phyloP scores from a whole-genome alignment of 1,139 yeast species.

The Candida sanyaensis region DNA sequence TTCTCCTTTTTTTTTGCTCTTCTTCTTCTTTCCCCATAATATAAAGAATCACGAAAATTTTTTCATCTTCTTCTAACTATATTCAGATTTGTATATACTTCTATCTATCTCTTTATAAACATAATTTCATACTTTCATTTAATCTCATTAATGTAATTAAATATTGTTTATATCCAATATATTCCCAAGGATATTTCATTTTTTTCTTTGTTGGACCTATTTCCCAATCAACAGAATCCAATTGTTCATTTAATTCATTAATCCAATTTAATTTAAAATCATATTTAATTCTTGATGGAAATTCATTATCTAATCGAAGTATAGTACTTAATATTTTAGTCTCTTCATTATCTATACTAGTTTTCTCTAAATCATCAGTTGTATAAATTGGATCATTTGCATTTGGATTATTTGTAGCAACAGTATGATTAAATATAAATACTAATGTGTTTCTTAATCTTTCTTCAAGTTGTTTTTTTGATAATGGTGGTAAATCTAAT shows the following conservation, averaged over 20 bases:
- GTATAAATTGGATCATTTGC: slow-evolving; percentile 19
- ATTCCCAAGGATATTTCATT: slow-evolving; percentile 11
- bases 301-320: slow-evolving; percentile 29
- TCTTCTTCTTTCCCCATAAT: not conserved
- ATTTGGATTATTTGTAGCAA: slow-evolving; percentile 18
- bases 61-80: not conserved
- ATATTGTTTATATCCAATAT: slow-evolving; percentile 29
- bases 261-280: slow-evolving; percentile 35
- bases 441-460: slow-evolving; percentile 36
- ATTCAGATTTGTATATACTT: not conserved
- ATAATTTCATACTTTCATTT: slow-evolving; percentile 32
- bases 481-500: slow-evolving; percentile 13
- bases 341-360: slow-evolving; percentile 26
- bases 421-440: slow-evolving; percentile 43
- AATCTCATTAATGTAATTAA: slow-evolving; percentile 33
- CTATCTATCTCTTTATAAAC: slow-evolving; percentile 21
- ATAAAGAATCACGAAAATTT: not conserved
- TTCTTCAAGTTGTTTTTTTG: slow-evolving; percentile 18
- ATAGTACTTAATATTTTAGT: slow-evolving; percentile 29
- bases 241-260: slow-evolving; percentile 11
- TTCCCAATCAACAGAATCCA: slow-evolving; percentile 10
- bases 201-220: slow-evolving; percentile 12
- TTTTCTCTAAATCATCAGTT: slow-evolving; percentile 22
- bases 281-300: slow-evolving; percentile 30
- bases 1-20: too few species aligned